Base-by-base conservation (phyloP, 2,329 filamentous ascomycete genomes). In the Diplodia scrobiculata region DNA sequence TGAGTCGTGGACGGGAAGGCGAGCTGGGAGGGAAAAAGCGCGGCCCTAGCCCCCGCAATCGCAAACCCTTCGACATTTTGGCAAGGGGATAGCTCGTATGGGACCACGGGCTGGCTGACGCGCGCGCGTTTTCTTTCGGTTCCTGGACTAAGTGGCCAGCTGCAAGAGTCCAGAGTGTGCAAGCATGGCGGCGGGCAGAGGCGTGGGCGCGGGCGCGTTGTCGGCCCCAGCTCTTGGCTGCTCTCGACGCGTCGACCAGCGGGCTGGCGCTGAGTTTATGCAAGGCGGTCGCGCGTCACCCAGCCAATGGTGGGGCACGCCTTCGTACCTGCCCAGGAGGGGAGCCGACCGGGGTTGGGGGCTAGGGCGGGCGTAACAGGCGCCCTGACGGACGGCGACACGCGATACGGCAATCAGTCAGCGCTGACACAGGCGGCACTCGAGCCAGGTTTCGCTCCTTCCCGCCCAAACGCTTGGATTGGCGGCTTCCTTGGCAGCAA, bases 251-350 rank as follows among this genome's bases (percentile, higher is more conserved):
- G 58, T 62, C 58, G 58, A 62, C 38, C 38, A 7, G 19, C 38
- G 38, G 45, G 13, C 38, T 19, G 38, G 25, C 41, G 58, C 58
- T 50, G 41, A 62, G 58, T 50, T 62, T 62, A 62, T 62, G 58
- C 58, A 62, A 62, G 58, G 58, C 41, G 48, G 55, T 25, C 27
- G 55, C 55, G 55, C 58, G 58, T 62, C 58, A 50, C 41, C 50
- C 45, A 50, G 58, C 58, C 58, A 62, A 62, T 62, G 41, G 58
- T 38, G 58, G 58, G 58, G 58, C 58, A 25, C 29, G 58, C 27
- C 21, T 62, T 50, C 45, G 58, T 62, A 62, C 58, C 58, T 62
- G 58, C 58, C 58, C 58, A 48, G 58, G 45, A 48, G 58, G 29
- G 58, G 41, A 34, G 53, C 34, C 34, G 34, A 50, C 45, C 41